phyloP scores from a whole-genome alignment of 495 filamentous ascomycete species.

The Penicillium coprophilum region DNA sequence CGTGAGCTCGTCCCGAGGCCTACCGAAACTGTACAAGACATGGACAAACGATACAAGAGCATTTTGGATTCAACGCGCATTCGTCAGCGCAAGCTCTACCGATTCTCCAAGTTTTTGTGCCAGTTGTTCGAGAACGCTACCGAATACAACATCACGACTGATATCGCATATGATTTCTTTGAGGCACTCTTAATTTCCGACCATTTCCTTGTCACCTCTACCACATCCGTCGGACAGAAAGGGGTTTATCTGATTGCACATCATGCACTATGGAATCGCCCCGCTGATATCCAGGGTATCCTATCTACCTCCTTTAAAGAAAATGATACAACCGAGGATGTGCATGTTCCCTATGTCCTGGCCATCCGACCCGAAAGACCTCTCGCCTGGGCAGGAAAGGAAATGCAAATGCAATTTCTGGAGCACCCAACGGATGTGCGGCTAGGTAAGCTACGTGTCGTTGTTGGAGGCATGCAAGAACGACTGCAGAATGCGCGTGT shows the following conservation, averaged over 20 bases:
- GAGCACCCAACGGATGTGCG: slow-evolving; percentile 84
- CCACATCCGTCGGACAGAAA: slow-evolving; percentile 62
- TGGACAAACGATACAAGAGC: slow-evolving; percentile 95
- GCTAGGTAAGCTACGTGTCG: slow-evolving; percentile 78
- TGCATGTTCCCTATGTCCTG: slow-evolving; percentile 72
- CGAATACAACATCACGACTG: slow-evolving; percentile 76
- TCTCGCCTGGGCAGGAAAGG: slow-evolving; percentile 79
- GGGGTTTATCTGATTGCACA: slow-evolving; percentile 84
- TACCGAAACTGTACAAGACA: slow-evolving; percentile 79
- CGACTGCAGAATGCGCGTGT: slow-evolving; percentile 74
- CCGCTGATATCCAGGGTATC: slow-evolving; percentile 77
- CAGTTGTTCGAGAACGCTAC: slow-evolving; percentile 94
- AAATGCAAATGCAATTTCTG: slow-evolving; percentile 65
- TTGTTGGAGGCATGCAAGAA: slow-evolving; percentile 82
- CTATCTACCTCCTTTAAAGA: slow-evolving; percentile 86
- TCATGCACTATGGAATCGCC: slow-evolving; percentile 68
- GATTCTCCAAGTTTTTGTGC: slow-evolving; percentile 82
- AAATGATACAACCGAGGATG: slow-evolving; percentile 67
- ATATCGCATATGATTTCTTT: slow-evolving; percentile 69
- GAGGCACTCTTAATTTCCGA: slow-evolving; percentile 79
- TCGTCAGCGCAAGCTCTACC: slow-evolving; percentile 82
- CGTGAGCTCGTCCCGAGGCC: slow-evolving; percentile 79
- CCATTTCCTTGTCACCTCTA: slow-evolving; percentile 70
- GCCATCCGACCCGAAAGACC: slow-evolving; percentile 79
- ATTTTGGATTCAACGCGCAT: slow-evolving; percentile 93